Conservation (phyloP, 2,329 filamentous ascomycete genomes). For the Colletotrichum gigasporum region DNA sequence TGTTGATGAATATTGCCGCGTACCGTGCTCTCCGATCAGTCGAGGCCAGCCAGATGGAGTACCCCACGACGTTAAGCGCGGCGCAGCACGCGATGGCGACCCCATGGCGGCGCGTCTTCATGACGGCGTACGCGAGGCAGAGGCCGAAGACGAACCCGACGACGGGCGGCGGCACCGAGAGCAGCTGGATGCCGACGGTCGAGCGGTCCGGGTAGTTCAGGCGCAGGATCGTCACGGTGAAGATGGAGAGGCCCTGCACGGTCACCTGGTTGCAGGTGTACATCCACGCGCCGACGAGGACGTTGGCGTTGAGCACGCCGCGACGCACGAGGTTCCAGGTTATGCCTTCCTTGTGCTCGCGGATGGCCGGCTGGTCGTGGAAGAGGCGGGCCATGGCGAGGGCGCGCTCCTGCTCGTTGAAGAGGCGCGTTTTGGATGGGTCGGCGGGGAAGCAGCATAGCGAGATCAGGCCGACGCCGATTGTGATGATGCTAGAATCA, state of each 20-base stretch:
- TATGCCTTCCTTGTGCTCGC: slow-evolving; percentile 34
- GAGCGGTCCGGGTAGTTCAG: slow-evolving; percentile 38
- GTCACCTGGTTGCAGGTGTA: slow-evolving; percentile 53
- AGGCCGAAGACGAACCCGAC: slow-evolving; percentile 37
- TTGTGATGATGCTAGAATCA: slow-evolving; percentile 60
- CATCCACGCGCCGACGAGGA: slow-evolving; percentile 38
- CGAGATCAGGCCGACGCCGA: slow-evolving; percentile 61
- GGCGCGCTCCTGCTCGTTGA: slow-evolving; percentile 69
- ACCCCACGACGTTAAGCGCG: slow-evolving; percentile 35
- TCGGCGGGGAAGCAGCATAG: slow-evolving; percentile 34
- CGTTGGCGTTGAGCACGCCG: slow-evolving; percentile 36
- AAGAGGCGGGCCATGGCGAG: slow-evolving; percentile 74
- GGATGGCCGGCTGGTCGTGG: slow-evolving; percentile 39
- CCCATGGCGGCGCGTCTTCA: slow-evolving; percentile 38
- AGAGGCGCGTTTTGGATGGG: slow-evolving; percentile 34
- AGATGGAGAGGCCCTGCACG: slow-evolving; percentile 73
- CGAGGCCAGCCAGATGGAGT: slow-evolving; percentile 39
- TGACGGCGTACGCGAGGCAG: slow-evolving; percentile 37
- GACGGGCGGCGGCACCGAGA: slow-evolving; percentile 37
- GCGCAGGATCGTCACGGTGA: slow-evolving; percentile 70
- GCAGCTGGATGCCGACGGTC: slow-evolving; percentile 37
- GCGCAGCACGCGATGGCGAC: slow-evolving; percentile 37
- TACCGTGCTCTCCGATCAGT: slow-evolving; percentile 36
- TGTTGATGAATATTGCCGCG: slow-evolving; percentile 41
- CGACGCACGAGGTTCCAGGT: slow-evolving; percentile 33